Base-by-base conservation (phyloP, 208 protist genomes). In the Borovskyia barvae region DNA sequence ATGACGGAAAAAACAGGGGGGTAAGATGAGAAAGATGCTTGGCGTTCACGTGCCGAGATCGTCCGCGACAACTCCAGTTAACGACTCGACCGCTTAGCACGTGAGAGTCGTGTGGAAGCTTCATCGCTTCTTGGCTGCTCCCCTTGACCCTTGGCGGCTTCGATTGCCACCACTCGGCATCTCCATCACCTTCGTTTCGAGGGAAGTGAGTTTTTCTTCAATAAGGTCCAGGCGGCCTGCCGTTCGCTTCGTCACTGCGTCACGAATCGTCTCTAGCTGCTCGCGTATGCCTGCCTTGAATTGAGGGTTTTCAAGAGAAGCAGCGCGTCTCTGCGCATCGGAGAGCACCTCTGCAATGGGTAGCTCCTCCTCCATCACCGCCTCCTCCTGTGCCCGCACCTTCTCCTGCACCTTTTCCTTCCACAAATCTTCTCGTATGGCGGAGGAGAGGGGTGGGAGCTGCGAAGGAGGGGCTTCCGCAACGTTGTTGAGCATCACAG, bases 131-230 rank as follows among this genome's bases (percentile, higher is more conserved):
- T 77, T 80, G 9, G 49, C 28, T 7, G 39, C 59, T 14, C 53
- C 39, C 55, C 74, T 73, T 6, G 75, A 72, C 9, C 49, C 22
- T 24, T 49, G 56, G 15, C 43, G 48, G 28, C 45, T 52, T 25
- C 77, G 59, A 1, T 72, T 72, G 12, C 29, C 25, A 12, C 65
- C 42, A 14, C 24, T 45, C 24, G 66, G 52, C 0, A 26, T 9
- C 24, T 83, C 80, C 2, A 53, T 77, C 32, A 96, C 78, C 45
- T 92, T 87, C 35, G 74, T 75, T 51, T 96, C 90, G 41, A 96
- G 72, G 6, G 64, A 78, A 4, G 56, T 48, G 14, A 96, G 71
- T 49, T 85, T 86, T 36, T 72, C 58, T 59, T 96, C 90, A 26
- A 93, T 77, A n/a, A 68, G 57, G 63, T 86, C 85, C 0, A 96